Conservation (phyloP, 805 yeast genomes). For the Ogataea salicorniae region DNA sequence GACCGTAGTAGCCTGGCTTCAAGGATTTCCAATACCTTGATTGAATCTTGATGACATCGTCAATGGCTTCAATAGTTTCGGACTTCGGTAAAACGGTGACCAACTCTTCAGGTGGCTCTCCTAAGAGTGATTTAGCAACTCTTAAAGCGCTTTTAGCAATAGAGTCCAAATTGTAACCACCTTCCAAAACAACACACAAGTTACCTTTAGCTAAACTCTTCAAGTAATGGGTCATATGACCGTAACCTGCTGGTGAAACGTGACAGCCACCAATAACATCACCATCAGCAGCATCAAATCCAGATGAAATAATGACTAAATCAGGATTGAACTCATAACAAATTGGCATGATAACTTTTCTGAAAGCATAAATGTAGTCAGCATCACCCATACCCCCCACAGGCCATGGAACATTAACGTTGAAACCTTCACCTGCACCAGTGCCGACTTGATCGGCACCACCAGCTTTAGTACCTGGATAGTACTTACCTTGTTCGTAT, state of each 20-base stretch:
- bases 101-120: constrained; percentile 89
- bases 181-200: constrained; percentile 85
- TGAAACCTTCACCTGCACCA: constrained; percentile 81
- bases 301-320: constrained; percentile 86
- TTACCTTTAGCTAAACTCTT: constrained; percentile 86
- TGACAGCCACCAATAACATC: constrained; percentile 96
- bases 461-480: constrained; percentile 91
- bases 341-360: constrained; percentile 79
- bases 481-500: constrained; percentile 85
- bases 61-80: constrained; percentile 75
- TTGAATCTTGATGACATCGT: constrained; percentile 74
- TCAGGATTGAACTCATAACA: constrained; percentile 90
- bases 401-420: constrained; percentile 93
- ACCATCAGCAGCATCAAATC: constrained; percentile 98
- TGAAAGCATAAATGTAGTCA: constrained; percentile 89
- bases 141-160: constrained; percentile 88
- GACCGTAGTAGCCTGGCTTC: constrained; percentile 54
- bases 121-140: constrained; percentile 84
- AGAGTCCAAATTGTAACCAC: constrained; percentile 92
- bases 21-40: constrained; percentile 84
- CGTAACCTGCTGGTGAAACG: constrained; percentile 93
- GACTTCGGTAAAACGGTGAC: constrained; percentile 60
- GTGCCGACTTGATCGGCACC: constrained; percentile 77
- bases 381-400: constrained; percentile 90
- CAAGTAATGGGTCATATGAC: constrained; percentile 90